phyloP scores from a whole-genome alignment of 2,329 filamentous ascomycete genomes.

The Colletotrichum cordylinicola region DNA sequence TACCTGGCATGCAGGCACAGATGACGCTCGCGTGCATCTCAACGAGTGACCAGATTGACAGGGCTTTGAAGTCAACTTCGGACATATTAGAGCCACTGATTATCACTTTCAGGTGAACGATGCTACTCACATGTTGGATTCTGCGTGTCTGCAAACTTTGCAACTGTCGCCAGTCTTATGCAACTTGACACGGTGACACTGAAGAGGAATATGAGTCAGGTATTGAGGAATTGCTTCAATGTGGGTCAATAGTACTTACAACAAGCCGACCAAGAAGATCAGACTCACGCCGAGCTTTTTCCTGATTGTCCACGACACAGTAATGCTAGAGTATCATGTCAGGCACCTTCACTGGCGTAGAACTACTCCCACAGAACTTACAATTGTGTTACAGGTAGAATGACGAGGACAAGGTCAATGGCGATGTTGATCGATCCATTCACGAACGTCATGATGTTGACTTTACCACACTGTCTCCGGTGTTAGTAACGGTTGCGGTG shows the following conservation, averaged over 20 bases:
- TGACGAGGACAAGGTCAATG: background rate
- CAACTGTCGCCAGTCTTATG: background rate
- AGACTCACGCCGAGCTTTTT: constrained; percentile 7
- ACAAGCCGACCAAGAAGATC: constrained; percentile 1
- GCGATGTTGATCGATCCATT: background rate
- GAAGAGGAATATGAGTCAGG: background rate
- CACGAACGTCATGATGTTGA: background rate
- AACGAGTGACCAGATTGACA: constrained; percentile 4
- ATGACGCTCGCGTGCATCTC: constrained; percentile 18
- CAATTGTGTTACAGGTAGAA: constrained; percentile 15
- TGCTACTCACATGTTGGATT: constrained; percentile 1
- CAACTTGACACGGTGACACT: constrained; percentile 5
- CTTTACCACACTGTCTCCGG: background rate
- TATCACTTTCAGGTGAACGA: background rate
- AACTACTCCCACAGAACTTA: background rate
- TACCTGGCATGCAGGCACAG: constrained; percentile 16
- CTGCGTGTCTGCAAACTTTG: background rate
- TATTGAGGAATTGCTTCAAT: background rate
- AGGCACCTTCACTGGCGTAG: background rate
- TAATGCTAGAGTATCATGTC: background rate
- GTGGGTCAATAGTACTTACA: background rate
- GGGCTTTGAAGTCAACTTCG: background rate
- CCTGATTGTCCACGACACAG: background rate
- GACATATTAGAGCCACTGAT: background rate
- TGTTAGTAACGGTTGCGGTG: background rate